Conservation (phyloP, 2,329 filamentous ascomycete species). For the Claviceps quebecensis region DNA sequence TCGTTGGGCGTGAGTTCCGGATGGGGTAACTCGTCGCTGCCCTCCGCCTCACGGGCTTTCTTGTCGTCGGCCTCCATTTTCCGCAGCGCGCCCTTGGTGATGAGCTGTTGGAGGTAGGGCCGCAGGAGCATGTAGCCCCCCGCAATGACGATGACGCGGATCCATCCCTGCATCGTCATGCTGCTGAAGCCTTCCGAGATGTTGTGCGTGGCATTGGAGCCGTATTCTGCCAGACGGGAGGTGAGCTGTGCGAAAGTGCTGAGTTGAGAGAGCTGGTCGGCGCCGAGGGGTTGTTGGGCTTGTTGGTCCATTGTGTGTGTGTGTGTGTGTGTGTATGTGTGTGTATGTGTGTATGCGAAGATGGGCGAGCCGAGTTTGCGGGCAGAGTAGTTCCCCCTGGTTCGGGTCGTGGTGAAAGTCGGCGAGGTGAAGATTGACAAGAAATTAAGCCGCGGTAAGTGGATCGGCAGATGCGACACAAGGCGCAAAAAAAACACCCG, state of each 20-base stretch:
- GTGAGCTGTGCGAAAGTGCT: slow-evolving; percentile 20
- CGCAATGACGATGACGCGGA: slow-evolving; percentile 58
- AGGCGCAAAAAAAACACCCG: too few relatives aligned
- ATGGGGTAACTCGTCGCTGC: slow-evolving; percentile 3
- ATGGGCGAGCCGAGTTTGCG: background rate
- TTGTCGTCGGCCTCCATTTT: slow-evolving; percentile 46
- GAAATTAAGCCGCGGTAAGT: too few relatives aligned
- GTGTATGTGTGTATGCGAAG: background rate
- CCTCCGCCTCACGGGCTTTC: slow-evolving; percentile 16
- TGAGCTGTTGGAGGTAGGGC: slow-evolving; percentile 58
- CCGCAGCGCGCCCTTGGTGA: slow-evolving; percentile 47
- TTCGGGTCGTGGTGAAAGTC: too few relatives aligned
- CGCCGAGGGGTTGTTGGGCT: slow-evolving; percentile 11
- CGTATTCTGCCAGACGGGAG: slow-evolving; percentile 21
- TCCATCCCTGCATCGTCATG: slow-evolving; percentile 39
- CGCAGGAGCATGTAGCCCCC: slow-evolving; percentile 61
- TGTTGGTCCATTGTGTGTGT: slow-evolving; percentile 11
- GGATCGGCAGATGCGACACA: too few relatives aligned
- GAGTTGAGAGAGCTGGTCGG: slow-evolving; percentile 15
- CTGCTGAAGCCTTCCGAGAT: slow-evolving; percentile 32
- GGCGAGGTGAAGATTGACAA: too few relatives aligned
- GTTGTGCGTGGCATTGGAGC: slow-evolving; percentile 31
- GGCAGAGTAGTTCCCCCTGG: too few relatives aligned
- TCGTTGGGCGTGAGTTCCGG: slow-evolving; percentile 50
- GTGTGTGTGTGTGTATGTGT: background rate